A percentile compares a stretch with the other conserved stretches of the same genome.
phyloP scores from a whole-genome alignment of 139 green algal genomes.

The Chlamydomonas eustigma region DNA sequence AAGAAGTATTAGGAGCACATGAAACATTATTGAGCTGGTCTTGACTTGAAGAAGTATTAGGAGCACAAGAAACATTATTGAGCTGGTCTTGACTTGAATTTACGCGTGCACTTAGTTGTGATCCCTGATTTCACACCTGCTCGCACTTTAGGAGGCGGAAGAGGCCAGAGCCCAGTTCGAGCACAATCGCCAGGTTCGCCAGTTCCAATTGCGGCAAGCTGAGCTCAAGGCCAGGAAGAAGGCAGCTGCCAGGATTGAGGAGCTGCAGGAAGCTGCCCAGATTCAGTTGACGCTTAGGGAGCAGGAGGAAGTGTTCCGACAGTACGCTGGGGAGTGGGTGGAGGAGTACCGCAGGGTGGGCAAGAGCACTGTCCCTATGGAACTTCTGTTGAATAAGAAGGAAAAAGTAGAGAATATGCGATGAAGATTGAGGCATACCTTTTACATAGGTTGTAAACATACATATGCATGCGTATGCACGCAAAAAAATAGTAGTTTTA shows the following conservation, averaged over 20 bases:
- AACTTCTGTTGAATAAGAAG: constrained; percentile 40
- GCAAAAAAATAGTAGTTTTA: no score
- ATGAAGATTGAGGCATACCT: no score
- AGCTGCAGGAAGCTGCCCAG: constrained; percentile 48
- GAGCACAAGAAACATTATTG: neutral
- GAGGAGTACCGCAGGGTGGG: constrained; percentile 50
- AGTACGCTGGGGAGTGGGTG: constrained; percentile 55
- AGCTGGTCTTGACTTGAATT: neutral
- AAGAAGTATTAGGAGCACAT: neutral
- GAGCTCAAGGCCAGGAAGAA: constrained; percentile 38
- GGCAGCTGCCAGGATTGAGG: constrained; percentile 43
- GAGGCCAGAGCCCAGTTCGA: neutral
- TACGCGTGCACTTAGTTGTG: neutral
- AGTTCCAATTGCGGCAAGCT: constrained; percentile 51
- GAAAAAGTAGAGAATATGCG: constrained; percentile 10
- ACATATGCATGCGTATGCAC: no score
- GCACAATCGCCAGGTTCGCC: constrained; percentile 23
- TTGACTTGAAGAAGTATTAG: neutral
- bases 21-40: neutral
- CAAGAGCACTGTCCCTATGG: constrained; percentile 52
- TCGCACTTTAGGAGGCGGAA: neutral
- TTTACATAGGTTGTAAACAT: no score
- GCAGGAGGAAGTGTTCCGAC: constrained; percentile 42
- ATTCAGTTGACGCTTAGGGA: constrained; percentile 24
- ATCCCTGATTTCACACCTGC: neutral